These are phyloP conservation scores for Fusarium pseudocircinatum DNA, from an alignment of 2,329 filamentous ascomycete species.

Conservation along the genomic window DNA sequence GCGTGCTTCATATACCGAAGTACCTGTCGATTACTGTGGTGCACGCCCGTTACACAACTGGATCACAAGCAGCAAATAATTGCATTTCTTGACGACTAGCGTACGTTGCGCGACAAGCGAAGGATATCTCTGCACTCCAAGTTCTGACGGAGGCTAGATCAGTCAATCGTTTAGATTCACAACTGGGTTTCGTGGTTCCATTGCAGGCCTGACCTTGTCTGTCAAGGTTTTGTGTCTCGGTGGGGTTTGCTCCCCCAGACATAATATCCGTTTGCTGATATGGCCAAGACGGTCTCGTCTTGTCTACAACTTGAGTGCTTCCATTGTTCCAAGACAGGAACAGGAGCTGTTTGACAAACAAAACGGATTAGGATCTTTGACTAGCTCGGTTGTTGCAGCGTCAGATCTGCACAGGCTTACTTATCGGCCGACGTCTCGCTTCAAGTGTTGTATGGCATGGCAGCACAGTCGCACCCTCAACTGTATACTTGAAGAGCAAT, in stretches of 20 bases:
- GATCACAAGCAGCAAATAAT: constrained; percentile 8
- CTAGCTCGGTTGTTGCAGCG: constrained; percentile 7
- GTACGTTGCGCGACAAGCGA: constrained; percentile 32
- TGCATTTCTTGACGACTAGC: constrained; percentile 33
- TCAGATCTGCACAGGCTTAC: constrained; percentile 2
- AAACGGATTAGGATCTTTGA: not conserved
- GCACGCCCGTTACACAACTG: constrained; percentile 30
- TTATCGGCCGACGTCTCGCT: constrained; percentile 19
- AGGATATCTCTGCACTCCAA: constrained; percentile 2
- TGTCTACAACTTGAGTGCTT: not conserved
- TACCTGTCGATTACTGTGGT: not conserved
- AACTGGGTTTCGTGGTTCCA: constrained; percentile 11
- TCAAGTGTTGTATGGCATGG: constrained; percentile 19
- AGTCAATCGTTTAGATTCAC: not conserved
- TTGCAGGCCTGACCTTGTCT: constrained; percentile 34
- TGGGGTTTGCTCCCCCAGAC: constrained; percentile 3
- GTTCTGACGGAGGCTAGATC: constrained; percentile 1
- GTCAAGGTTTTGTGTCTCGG: constrained; percentile 23
- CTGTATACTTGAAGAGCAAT: constrained; percentile 5
- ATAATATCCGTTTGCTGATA: constrained; percentile 27
- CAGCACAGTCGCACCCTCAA: constrained; percentile 2
- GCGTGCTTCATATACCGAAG: not conserved
- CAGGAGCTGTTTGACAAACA: constrained; percentile 27
- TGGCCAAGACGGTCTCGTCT: constrained; percentile 2
- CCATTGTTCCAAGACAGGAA: constrained; percentile 17